phyloP scores from a whole-genome alignment of 768 basidiomycete species.

The Lactarius quietus region DNA sequence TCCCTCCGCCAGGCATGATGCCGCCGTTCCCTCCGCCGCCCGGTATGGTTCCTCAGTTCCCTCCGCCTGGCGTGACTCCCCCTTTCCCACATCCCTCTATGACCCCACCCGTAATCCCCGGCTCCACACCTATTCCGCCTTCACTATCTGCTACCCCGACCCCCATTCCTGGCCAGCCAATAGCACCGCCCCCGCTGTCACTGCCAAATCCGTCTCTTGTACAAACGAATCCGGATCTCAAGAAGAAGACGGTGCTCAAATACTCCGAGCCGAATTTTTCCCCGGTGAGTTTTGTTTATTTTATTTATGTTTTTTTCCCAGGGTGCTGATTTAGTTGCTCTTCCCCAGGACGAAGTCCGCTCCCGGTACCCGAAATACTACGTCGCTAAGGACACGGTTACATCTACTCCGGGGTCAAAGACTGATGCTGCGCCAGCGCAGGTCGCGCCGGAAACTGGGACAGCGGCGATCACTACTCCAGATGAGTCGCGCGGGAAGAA shows the following conservation, averaged over 20 bases:
- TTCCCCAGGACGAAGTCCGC: slow-evolving; percentile 77
- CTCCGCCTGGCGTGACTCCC: slow-evolving; percentile 31
- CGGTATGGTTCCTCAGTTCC: slow-evolving; percentile 24
- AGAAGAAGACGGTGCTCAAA: slow-evolving; percentile 72
- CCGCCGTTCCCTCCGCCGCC: slow-evolving; percentile 30
- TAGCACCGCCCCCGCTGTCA: slow-evolving; percentile 32
- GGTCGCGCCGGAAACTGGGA: slow-evolving; percentile 20
- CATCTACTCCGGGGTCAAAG: slow-evolving; percentile 33
- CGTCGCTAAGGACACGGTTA: slow-evolving; percentile 40
- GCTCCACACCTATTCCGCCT: slow-evolving; percentile 30
- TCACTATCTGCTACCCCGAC: slow-evolving; percentile 30
- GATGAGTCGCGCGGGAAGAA: slow-evolving; percentile 79
- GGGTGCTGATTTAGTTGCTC: not conserved
- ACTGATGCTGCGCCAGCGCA: slow-evolving; percentile 32
- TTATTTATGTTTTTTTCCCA: not conserved
- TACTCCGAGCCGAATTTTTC: slow-evolving; percentile 75
- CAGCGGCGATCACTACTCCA: slow-evolving; percentile 19
- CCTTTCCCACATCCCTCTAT: slow-evolving; percentile 32
- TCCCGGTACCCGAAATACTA: slow-evolving; percentile 63
- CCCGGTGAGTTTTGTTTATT: slow-evolving; percentile 51
- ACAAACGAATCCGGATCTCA: slow-evolving; percentile 70
- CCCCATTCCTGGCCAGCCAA: slow-evolving; percentile 23
- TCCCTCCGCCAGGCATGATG: slow-evolving; percentile 31
- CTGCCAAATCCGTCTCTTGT: slow-evolving; percentile 55
- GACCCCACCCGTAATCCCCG: slow-evolving; percentile 31